Evolutionary conservation across 2,329 filamentous ascomycete genomes (phyloP).

Genomic region (Teratosphaeria gauchensis): DNA sequence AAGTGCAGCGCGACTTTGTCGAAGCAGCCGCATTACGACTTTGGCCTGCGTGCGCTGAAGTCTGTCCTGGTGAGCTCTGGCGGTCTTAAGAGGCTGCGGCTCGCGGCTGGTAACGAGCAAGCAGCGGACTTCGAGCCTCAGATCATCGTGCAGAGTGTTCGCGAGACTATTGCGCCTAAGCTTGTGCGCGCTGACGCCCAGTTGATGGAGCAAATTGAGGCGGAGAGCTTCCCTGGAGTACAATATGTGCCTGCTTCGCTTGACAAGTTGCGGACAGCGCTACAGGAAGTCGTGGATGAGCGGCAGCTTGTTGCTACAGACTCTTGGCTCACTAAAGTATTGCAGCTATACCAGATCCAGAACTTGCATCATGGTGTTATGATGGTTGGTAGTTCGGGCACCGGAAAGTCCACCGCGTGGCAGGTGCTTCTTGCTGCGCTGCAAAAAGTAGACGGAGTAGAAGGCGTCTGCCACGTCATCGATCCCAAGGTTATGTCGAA

Average conservation of each 20-base stretch:
- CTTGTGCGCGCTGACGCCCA: constrained; percentile 87
- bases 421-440: constrained; percentile 82
- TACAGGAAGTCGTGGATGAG: constrained; percentile 72
- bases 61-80: constrained; percentile 97
- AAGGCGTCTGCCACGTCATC: constrained; percentile 94
- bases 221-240: constrained; percentile 80
- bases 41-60: constrained; percentile 93
- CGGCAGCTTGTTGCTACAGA: constrained; percentile 84
- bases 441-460: constrained; percentile 79
- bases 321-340: constrained; percentile 92
- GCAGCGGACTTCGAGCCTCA: constrained; percentile 69
- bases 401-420: constrained; percentile 94
- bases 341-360: constrained; percentile 97
- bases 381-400: constrained; percentile 99
- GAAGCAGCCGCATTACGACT: constrained; percentile 98
- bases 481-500: constrained; percentile 99
- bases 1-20: constrained; percentile 71
- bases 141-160: constrained; percentile 96
- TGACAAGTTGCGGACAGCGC: constrained; percentile 66
- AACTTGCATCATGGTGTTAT: constrained; percentile 98
- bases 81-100: constrained; percentile 78
- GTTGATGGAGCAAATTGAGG: constrained; percentile 75
- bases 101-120: constrained; percentile 49
- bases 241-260: constrained; percentile 86
- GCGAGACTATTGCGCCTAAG: constrained; percentile 97